These are phyloP conservation scores for Trametes sp. DNA, from an alignment of 1,284 basidiomycete species.

Conservation along the genomic window DNA sequence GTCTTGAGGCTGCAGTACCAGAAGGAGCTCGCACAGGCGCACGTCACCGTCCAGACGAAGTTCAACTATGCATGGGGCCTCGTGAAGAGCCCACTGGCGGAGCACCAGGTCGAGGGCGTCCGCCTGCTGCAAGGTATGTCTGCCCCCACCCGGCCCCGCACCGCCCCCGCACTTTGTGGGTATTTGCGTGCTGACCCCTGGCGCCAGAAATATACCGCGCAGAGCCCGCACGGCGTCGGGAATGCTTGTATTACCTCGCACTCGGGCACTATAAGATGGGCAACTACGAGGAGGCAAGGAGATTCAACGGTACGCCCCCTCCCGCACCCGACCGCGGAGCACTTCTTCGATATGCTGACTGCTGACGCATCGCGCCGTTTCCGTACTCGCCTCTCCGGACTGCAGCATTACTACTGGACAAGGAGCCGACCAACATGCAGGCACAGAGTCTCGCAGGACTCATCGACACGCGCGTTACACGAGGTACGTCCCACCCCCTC, in stretches of 20 bases:
- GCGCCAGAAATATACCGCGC: conserved; percentile 88
- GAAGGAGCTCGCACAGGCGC: conserved; percentile 84
- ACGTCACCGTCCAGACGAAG: conserved; percentile 94
- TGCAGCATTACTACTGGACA: conserved; percentile 86
- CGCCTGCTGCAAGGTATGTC: conserved; percentile 86
- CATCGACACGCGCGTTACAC: conserved; percentile 88
- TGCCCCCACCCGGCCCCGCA: conserved; percentile 8
- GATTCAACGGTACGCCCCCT: conserved; percentile 85
- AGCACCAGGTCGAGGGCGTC: conserved; percentile 92
- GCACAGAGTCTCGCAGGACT: conserved; percentile 86
- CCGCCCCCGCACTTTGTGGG: neutral
- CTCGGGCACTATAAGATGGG: conserved; percentile 98
- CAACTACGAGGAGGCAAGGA: conserved; percentile 92
- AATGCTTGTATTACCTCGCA: conserved; percentile 97
- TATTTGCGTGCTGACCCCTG: neutral
- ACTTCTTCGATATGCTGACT: too few species aligned
- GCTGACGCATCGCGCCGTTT: too few species aligned
- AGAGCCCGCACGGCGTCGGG: conserved; percentile 88
- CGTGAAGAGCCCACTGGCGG: conserved; percentile 85
- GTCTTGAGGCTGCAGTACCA: conserved; percentile 89
- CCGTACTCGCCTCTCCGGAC: neutral
- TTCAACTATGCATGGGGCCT: conserved; percentile 99
- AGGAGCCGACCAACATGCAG: conserved; percentile 95
- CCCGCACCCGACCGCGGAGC: neutral
- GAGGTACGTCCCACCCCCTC: conserved; percentile 65